Evolutionary conservation across 208 protist species (phyloP).

Genomic region (Angomonas deanei): DNA sequence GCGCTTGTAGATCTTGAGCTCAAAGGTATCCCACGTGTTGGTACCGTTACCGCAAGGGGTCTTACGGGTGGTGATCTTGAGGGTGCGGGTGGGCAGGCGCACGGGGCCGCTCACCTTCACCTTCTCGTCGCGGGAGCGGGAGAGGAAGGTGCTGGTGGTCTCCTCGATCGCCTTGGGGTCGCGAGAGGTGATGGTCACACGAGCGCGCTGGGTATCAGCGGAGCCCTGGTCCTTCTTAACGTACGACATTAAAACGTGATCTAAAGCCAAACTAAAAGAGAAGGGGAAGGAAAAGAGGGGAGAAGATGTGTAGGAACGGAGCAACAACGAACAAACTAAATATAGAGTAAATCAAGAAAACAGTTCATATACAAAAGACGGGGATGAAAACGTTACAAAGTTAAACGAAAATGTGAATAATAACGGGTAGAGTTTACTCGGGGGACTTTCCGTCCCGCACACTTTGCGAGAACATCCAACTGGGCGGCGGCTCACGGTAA

Average conservation of each 20-base stretch:
- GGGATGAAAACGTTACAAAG: background rate
- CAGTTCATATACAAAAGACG: background rate
- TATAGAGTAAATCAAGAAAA: background rate
- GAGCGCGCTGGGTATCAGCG: slow-evolving; percentile 86
- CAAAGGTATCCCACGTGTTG: slow-evolving; percentile 99
- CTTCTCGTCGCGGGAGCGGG: slow-evolving; percentile 93
- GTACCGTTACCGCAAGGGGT: slow-evolving; percentile 99
- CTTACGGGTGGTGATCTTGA: slow-evolving; percentile 98
- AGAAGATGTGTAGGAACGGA: background rate
- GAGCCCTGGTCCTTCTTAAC: slow-evolving; percentile 61
- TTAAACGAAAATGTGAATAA: background rate
- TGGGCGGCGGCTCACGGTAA: slow-evolving; percentile 3
- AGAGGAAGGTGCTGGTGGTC: slow-evolving; percentile 94
- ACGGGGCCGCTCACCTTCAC: slow-evolving; percentile 96
- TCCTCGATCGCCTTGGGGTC: slow-evolving; percentile 97
- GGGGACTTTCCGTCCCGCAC: background rate
- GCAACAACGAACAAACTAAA: background rate
- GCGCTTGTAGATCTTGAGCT: slow-evolving; percentile 99
- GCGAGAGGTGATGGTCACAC: slow-evolving; percentile 96
- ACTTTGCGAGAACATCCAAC: slow-evolving; percentile 60
- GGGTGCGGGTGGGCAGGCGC: slow-evolving; percentile 97
- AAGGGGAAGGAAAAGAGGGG: background rate
- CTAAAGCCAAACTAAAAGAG: slow-evolving; percentile 41
- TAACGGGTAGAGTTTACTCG: background rate
- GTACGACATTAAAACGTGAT: slow-evolving; percentile 84